Conservation (phyloP, 331 rosid genomes). For the Arachis monticola region DNA sequence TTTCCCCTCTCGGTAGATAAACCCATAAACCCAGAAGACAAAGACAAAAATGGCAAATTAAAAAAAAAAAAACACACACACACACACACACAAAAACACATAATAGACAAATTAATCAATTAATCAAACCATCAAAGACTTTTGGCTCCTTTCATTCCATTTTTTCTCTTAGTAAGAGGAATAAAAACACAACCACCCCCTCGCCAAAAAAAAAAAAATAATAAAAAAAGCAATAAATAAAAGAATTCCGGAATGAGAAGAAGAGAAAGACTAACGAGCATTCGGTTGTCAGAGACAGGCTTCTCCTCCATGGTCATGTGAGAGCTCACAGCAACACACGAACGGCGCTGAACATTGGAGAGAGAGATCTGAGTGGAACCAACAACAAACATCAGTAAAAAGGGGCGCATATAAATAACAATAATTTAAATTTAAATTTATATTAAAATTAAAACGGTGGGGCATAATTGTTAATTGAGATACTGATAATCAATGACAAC, state of each 20-base stretch:
- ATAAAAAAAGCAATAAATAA: background rate
- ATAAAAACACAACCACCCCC: constrained; percentile 18
- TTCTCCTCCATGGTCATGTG: constrained; percentile 72
- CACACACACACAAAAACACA: background rate
- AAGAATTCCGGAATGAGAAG: background rate
- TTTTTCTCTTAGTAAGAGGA: background rate
- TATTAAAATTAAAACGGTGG: background rate
- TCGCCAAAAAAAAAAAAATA: background rate
- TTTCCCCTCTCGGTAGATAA: too few relatives aligned
- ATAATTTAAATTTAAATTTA: background rate
- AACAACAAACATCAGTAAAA: background rate
- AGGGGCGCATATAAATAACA: constrained; percentile 6
- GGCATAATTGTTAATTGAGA: background rate
- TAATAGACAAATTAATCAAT: background rate
- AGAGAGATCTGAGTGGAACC: constrained; percentile 50
- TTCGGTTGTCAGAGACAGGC: constrained; percentile 62
- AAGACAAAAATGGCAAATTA: background rate
- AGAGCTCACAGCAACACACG: constrained; percentile 45
- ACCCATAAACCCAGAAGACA: constrained; percentile 2
- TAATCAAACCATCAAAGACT: background rate
- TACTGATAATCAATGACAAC: background rate
- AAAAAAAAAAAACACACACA: background rate
- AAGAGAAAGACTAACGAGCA: constrained; percentile 69
- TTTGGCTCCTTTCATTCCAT: background rate
- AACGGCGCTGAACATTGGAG: constrained; percentile 49